Conservation (phyloP, 2,329 filamentous ascomycete species). For the Arthrobotrys entomopaga region DNA sequence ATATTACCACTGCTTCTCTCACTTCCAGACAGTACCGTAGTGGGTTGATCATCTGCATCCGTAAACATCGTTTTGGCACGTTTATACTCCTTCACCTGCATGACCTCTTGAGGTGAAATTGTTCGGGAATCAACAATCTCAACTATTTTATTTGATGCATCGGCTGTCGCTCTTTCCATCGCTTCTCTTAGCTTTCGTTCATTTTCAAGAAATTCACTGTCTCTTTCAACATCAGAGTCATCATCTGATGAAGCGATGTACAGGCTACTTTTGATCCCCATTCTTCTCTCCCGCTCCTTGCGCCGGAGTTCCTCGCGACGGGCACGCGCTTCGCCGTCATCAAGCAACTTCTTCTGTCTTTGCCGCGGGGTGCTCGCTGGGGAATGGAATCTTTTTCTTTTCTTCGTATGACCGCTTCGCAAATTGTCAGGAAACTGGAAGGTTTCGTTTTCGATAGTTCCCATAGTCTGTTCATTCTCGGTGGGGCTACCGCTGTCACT, state of each 20-base stretch:
- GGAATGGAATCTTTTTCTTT: background rate
- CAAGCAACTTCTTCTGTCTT: background rate
- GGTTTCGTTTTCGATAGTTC: background rate
- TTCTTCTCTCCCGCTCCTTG: constrained; percentile 78
- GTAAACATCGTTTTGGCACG: background rate
- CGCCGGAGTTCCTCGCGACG: constrained; percentile 70
- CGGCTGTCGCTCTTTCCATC: constrained; percentile 23
- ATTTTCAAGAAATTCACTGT: constrained; percentile 55
- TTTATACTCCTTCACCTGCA: constrained; percentile 6
- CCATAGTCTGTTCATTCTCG: background rate
- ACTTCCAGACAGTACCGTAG: background rate
- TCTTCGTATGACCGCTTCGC: background rate
- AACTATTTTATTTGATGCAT: constrained; percentile 14
- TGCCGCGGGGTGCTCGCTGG: background rate
- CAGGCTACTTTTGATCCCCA: constrained; percentile 83
- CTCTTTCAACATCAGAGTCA: constrained; percentile 67
- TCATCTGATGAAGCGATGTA: constrained; percentile 88
- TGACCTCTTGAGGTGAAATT: background rate
- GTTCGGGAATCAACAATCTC: background rate
- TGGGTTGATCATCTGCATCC: background rate
- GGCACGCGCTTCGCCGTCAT: constrained; percentile 54
- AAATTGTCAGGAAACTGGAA: constrained; percentile 43
- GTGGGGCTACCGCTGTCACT: background rate
- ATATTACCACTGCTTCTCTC: background rate
- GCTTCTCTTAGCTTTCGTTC: constrained; percentile 48